These are phyloP conservation scores for Magnusiomyces ingens DNA, from an alignment of 1,139 yeast species.

Conservation along the genomic window DNA sequence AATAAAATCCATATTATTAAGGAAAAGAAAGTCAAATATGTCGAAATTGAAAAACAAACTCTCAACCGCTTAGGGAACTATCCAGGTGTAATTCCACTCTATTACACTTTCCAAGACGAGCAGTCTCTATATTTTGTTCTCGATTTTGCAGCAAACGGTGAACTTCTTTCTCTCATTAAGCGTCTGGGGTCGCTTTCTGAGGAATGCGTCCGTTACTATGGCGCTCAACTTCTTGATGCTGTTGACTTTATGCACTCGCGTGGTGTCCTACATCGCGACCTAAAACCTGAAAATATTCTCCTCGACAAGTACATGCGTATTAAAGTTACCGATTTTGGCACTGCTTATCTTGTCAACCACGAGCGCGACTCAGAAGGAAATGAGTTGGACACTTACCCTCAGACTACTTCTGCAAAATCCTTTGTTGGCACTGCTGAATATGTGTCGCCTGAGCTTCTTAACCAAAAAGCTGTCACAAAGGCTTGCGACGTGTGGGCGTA, in stretches of 20 bases:
- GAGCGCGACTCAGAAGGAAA: conserved; percentile 33
- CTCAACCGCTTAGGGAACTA: conserved; percentile 76
- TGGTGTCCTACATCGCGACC: conserved; percentile 90
- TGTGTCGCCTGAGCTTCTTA: conserved; percentile 88
- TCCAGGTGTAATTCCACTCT: conserved; percentile 81
- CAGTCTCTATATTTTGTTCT: conserved; percentile 82
- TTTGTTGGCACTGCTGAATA: conserved; percentile 84
- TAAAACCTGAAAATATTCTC: conserved; percentile 84
- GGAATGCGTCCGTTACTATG: conserved; percentile 62
- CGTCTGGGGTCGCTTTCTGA: conserved; percentile 74
- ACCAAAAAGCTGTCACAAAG: conserved; percentile 76
- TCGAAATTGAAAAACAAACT: conserved; percentile 91
- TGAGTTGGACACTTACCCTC: conserved; percentile 30
- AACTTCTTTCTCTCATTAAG: conserved; percentile 70
- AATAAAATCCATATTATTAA: conserved; percentile 91
- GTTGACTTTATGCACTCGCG: conserved; percentile 70
- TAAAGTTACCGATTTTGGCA: conserved; percentile 96
- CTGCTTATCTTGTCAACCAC: conserved; percentile 72
- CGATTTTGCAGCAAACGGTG: conserved; percentile 92
- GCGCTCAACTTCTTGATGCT: conserved; percentile 81
- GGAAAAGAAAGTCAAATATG: conserved; percentile 93
- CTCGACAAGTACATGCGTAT: conserved; percentile 74
- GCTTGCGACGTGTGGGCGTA: conserved; percentile 94
- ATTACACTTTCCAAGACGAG: conserved; percentile 92
- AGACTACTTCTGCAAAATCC: conserved; percentile 66